Evolutionary conservation across 768 basidiomycete genomes (phyloP).

Genomic region (Podaxis sp.): DNA sequence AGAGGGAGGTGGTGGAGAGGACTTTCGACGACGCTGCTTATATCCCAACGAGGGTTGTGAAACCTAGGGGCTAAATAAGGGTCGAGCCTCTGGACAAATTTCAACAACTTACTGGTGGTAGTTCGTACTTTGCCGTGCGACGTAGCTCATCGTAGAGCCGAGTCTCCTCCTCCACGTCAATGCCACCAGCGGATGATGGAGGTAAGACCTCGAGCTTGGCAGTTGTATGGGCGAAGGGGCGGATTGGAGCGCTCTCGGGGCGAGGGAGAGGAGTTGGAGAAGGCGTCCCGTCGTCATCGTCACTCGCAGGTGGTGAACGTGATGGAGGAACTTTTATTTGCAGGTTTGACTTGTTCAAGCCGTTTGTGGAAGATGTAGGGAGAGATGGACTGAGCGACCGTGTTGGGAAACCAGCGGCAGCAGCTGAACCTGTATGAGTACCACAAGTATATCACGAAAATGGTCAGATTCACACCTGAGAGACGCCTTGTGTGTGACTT

Average conservation of each 20-base stretch:
- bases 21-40: constrained; percentile 28
- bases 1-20: constrained; percentile 32
- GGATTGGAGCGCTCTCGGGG: constrained; percentile 19
- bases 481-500: not conserved
- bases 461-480: not conserved
- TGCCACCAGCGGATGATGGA: constrained; percentile 28
- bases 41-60: not conserved
- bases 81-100: not conserved
- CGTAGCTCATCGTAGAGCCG: constrained; percentile 65
- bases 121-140: constrained; percentile 34
- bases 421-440: not conserved
- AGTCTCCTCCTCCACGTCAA: constrained; percentile 70
- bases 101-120: not conserved
- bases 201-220: constrained; percentile 55
- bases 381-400: not conserved
- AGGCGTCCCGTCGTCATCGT: not conserved
- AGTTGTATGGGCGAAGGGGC: constrained; percentile 49
- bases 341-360: not conserved
- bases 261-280: constrained; percentile 8
- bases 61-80: not conserved
- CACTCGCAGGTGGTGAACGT: not conserved
- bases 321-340: constrained; percentile 6
- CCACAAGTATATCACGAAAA: not conserved
- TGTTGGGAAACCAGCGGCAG: constrained; percentile 11
- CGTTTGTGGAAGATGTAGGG: not conserved